Evolutionary conservation across 768 basidiomycete species (phyloP), one percentile per base, ranked within the genome.

Genomic region (Kwoniella europaea): DNA sequence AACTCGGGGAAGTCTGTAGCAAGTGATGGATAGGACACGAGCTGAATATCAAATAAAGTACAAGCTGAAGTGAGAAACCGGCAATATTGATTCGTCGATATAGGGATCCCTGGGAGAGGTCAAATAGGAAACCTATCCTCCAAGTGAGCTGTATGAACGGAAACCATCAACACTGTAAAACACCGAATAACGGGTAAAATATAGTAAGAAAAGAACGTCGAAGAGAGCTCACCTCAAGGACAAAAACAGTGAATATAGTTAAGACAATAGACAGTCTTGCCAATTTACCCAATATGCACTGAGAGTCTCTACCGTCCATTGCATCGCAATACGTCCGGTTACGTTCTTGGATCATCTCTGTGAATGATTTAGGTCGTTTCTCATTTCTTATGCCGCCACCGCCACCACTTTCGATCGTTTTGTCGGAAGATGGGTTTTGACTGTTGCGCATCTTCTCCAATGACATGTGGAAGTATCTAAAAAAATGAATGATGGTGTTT

Each of bases 21-120:
- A 58, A 27, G 18, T 58, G 57, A n/a, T 58, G 27, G 27, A 35
- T 58, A 27, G 57, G 57, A 58, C 57, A 58, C 29, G 57, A 58
- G 57, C 57, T 58, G 18, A 41, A 58, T 12, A 35, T 16, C 12
- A 58, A 29, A 24, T 58, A 58, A 27, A 58, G 18, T 13, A 58
- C 2, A 2, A 35, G 16, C 18, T 35, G 57, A 12, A 58, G 22
- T 2, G 57, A 10, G 29, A 58, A 58, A 3, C 57, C 29, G 13
- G 46, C 46, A 18, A 58, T 58, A n/a, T 55, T 24, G 10, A 20
- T 55, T 18, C 54, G 54, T 22, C 22, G 15, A 35, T 29, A 24
- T 13, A 35, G 15, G 57, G 27, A 27, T 29, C 29, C 29, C 29
- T 58, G 22, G 15, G 29, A 24, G 9, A 58, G 16, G 27, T 58